Base-by-base conservation (phyloP, 2,329 filamentous ascomycete genomes). In the Phoma sp. region DNA sequence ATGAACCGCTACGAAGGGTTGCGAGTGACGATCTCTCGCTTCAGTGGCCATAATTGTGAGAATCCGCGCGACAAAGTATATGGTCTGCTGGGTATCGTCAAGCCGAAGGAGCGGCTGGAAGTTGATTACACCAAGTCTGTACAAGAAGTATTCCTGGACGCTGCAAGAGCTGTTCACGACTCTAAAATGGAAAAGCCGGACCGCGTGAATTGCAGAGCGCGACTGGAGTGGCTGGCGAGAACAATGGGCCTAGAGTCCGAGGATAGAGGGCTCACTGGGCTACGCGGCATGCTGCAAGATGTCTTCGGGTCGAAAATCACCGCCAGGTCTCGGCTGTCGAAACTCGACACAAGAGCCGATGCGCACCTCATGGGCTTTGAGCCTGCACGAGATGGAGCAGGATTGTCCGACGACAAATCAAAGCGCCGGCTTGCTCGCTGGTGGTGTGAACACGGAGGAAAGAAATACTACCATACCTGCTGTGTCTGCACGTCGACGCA, bases 11-110 rank as follows among this genome's bases (percentile, higher is more conserved):
- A 46, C 23, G n/a, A 46, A 23, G 22, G 22, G 11, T 9, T 46
- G n/a, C 4, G 23, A 8, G 4, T 22, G 13, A 23, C n/a, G 7
- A 36, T 46, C n/a, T 9, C 22, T n/a, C 43, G 43, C 22, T 47
- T 38, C 33, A 38, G 33, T n/a, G 25, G 44, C 7, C 30, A 47
- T 8, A 13, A 30, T 11, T 47, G 44, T 25, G 23, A 47, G 4
- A n/a, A 47, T 10, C 33, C 44, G 4, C 44, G 44, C 3, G 44
- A 47, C 14, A 47, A 38, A n/a, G 35, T 47, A 9, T 47, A 47
- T 25, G 44, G 44, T 0, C 35, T 47, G n/a, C 44, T 38, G 24
- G 44, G 44, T 9, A 38, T 47, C n/a, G 44, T 47, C 9, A 10
- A 23, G 6, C 13, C 7, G 5, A 29, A 30, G 14, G 24, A 47